Base-by-base conservation (phyloP, 805 yeast genomes). In the Candida palmyrensis region DNA sequence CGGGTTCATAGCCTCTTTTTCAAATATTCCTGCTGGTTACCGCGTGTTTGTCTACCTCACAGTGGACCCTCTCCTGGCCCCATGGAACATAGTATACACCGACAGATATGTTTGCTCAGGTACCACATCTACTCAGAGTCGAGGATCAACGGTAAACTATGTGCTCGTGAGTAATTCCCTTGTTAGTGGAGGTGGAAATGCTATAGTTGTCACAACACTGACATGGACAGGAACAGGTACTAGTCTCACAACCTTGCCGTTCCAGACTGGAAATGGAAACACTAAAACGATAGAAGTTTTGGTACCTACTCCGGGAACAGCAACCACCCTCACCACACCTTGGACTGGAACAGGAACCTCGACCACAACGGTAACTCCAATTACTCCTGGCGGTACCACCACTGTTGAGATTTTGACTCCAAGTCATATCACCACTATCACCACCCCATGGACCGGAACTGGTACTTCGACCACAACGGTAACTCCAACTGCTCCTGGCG, bases 1-100 rank as follows among this genome's bases (percentile, higher is more conserved):
- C 5, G 31, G 31, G 3, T 38, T 30, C 15, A 30, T 29, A 3
- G 39, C 42, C 14, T 32, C 15, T n/a, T 55, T 45, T 36, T 14
- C 22, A 4, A 49, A 47, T 33, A 24, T 57, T 17, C 59, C 61
- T 6, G 55, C 58, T 2, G 62, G 62, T 2, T 50, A 41, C 36
- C 38, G 56, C 12, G 51, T 55, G 6, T 52, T 43, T 30, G 39
- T 53, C 20, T 48, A 45, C 28, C 10, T 12, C 5, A 18, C 14
- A 12, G 12, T 15, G 22, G 7, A 20, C 18, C 9, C 11, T 9
- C 5, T 13, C 7, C 6, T 25, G 18, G 15, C 6, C n/a, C 10
- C 15, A 24, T 2, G n/a, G 13, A 10, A 8, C 20, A 28, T 6
- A 12, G n/a, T 29, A 16, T 29, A 29, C 41, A 39, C 27, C 39